These are phyloP conservation scores for Hypoxylon sp. DNA, from an alignment of 2,329 filamentous ascomycete species.

Conservation along the genomic window DNA sequence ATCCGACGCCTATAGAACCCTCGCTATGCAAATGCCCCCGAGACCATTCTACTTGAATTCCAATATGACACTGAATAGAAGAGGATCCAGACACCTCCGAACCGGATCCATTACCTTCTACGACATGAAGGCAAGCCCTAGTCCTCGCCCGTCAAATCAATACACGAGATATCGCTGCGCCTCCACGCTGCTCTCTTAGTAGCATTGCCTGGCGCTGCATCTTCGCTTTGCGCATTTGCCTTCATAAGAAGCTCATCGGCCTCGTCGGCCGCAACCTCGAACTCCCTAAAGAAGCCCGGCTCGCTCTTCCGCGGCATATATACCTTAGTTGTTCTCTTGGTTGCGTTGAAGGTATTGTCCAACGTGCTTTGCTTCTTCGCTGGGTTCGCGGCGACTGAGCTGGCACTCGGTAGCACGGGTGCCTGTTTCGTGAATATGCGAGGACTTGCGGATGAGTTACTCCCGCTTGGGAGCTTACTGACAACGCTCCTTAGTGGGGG, in stretches of 20 bases:
- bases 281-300: slow-evolving; percentile 59
- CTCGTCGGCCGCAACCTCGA: slow-evolving; percentile 53
- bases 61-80: not conserved
- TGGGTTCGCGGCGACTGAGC: slow-evolving; percentile 8
- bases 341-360: slow-evolving; percentile 34
- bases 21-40: no score
- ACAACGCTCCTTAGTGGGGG: slow-evolving; percentile 48
- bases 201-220: not conserved
- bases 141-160: slow-evolving; percentile 54
- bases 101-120: not conserved
- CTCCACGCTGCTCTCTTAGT: slow-evolving; percentile 46
- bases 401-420: not conserved
- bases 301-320: slow-evolving; percentile 57
- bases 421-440: not conserved
- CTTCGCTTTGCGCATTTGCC: slow-evolving; percentile 3
- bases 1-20: no score
- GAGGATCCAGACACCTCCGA: not conserved
- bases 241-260: slow-evolving; percentile 43
- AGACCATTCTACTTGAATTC: no score
- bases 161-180: slow-evolving; percentile 51
- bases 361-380: slow-evolving; percentile 41
- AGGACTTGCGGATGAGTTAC: slow-evolving; percentile 1
- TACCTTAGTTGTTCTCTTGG: slow-evolving; percentile 56
- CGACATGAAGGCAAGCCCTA: slow-evolving; percentile 19
- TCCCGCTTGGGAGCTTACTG: slow-evolving; percentile 18